Conservation (phyloP, 129 eudicot genomes). For the Centella asiatica region DNA sequence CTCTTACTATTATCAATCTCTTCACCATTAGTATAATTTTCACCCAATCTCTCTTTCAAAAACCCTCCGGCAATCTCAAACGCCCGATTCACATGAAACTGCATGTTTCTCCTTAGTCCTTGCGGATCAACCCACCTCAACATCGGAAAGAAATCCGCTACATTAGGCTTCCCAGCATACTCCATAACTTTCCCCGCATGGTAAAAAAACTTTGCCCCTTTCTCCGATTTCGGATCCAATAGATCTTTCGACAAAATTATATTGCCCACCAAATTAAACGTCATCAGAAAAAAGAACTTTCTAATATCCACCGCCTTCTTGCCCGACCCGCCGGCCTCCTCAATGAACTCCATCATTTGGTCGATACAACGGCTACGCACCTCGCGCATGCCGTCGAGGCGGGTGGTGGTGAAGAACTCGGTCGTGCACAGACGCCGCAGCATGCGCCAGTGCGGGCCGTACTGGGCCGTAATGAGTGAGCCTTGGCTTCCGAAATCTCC, state of each 20-base stretch:
- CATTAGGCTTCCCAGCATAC: conserved; percentile 28
- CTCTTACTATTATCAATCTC: not conserved
- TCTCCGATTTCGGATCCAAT: conserved; percentile 9
- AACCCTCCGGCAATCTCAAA: not conserved
- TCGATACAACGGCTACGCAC: conserved; percentile 42
- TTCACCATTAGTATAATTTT: no score
- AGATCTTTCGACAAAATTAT: conserved; percentile 24
- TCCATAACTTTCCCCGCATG: conserved; percentile 17
- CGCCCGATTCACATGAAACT: not conserved
- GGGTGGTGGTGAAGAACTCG: conserved; percentile 41
- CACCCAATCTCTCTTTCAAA: not conserved
- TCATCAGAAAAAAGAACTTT: conserved; percentile 23
- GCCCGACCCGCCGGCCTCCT: conserved; percentile 23
- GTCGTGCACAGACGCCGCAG: conserved; percentile 44
- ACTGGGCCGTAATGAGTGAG: conserved; percentile 66
- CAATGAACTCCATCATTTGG: conserved; percentile 37
- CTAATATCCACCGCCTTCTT: conserved; percentile 35
- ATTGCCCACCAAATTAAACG: conserved; percentile 26
- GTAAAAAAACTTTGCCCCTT: conserved; percentile 9
- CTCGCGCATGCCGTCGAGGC: conserved; percentile 31
- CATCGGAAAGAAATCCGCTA: conserved; percentile 25
- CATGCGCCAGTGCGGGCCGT: conserved; percentile 58
- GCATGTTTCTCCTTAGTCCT: conserved; percentile 20
- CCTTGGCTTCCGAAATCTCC: conserved; percentile 59
- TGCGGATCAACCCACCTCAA: conserved; percentile 30